Evolutionary conservation across 1,284 basidiomycete species (phyloP), one percentile per base, ranked within the genome.

Genomic region (Apiotrichum siamense): DNA sequence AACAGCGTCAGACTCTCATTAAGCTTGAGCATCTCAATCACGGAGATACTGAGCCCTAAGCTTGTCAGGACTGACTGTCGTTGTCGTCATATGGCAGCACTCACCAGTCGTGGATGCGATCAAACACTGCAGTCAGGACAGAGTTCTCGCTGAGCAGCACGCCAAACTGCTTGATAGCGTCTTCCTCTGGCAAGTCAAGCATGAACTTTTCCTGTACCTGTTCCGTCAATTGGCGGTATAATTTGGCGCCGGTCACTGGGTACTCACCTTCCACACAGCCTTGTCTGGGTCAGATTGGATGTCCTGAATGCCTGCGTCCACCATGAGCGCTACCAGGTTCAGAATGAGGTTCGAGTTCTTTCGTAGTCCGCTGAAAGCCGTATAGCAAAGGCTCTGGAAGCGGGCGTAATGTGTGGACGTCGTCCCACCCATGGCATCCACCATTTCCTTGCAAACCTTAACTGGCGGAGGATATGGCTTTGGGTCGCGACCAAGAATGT

Each of bases 361-460:
- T 56, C 96, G 82, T 48, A 99, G 80, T 63, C 88, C 90, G 50
- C 86, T 89, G 74, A 97, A 98, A 0, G 92, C 94, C 4, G 93
- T 97, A 71, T 93, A 92, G 72, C 91, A 96, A 60, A 96, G 85
- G 58, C 84, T 87, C 74, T 94, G 93, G 83, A 99, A 99, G 32
- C 92, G 85, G 24, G 83, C 81, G 71, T 98, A 96, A 69, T 96
- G 91, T 17, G 85, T 79, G 4, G 92, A 92, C 66, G 86, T 80
- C n/a, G 87, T 82, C 32, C 96, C 94, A 17, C 96, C 96, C 93
- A 99, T 97, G 9, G 88, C 93, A 66, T 99, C 96, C 1, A 98
- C 91, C 96, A 98, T 99, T 70, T 98, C 96, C 64, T 96, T 94
- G 75, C 92, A 96, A 25, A 99, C 88, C 73, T 99, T 99, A 63